Evolutionary conservation across 371 early-diverging fungal genomes (phyloP), one percentile per base, ranked within the genome.

Genomic region (Lichtheimia corymbifera): DNA sequence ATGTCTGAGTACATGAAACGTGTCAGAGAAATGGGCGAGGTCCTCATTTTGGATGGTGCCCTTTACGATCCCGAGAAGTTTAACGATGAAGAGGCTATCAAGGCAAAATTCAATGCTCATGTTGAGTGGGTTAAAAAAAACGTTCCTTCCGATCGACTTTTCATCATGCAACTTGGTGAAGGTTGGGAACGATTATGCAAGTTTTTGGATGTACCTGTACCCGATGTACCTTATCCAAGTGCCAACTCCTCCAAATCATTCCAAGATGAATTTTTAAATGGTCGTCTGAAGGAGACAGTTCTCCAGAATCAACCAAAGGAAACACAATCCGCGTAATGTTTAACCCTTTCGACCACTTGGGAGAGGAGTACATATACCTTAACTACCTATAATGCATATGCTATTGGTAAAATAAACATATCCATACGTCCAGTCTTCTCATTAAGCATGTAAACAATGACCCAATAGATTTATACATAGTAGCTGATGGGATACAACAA

Each of bases 101-200:
- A 63, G 28, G 9, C 51, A 6, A 40, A 50, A 4, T 76, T 58
- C 41, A 25, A 58, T 3, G 55, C 71, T 11, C 70, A 77, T 47
- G 62, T 55, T 49, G 68, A 69, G 15, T 61, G 67, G 35, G 58
- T 74, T 25, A 71, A 70, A 30, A 14, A 43, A 1, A 28, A 24
- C 41, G 65, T 77, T 0, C 77, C 77, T 14, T n/a, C 60, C 4
- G 68, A 77, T 1, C 52, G 55, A 2, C 42, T 75, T 0, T 52
- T 67, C 17, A 54, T 70, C 2, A 35, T 75, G 54, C 43, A 70
- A 15, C 54, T 72, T 1, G 76, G 72, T 2, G 70, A 72, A 61
- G 76, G 76, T 4, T 65, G 60, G 60, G 56, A 60, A 20, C 14
- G 45, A n/a, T 25, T 65, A 2, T 65, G 65, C 22, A 15, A 54